phyloP scores from a whole-genome alignment of 352 stramenopile species.

The Phytophthora pseudosyringae region DNA sequence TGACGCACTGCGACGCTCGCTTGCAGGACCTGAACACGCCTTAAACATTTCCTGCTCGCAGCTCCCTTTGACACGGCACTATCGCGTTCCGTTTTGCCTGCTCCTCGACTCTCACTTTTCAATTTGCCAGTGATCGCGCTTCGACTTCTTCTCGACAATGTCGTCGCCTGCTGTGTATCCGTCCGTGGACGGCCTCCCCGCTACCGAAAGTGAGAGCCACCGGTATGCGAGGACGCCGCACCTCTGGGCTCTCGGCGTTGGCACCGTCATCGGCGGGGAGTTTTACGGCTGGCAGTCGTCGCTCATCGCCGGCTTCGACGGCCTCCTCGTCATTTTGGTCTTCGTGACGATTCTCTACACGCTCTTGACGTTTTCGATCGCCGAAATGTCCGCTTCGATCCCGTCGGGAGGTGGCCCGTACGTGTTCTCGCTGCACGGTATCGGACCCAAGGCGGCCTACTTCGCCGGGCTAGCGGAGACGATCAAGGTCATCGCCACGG shows the following conservation, averaged over 20 bases:
- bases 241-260: constrained; percentile 61
- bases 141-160: constrained; percentile 10
- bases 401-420: constrained; percentile 71
- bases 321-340: constrained; percentile 59
- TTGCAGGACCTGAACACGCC: not conserved
- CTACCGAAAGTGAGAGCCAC: constrained; percentile 26
- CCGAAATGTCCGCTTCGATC: constrained; percentile 67
- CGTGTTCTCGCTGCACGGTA: constrained; percentile 68
- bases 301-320: constrained; percentile 33
- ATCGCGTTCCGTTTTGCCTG: not conserved
- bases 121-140: constrained; percentile 14
- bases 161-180: constrained; percentile 19
- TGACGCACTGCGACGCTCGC: constrained; percentile 21
- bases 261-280: constrained; percentile 56
- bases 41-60: too few species aligned
- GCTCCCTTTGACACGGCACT: not conserved
- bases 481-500: constrained; percentile 67
- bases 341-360: constrained; percentile 76
- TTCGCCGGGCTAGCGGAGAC: constrained; percentile 70
- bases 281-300: constrained; percentile 69
- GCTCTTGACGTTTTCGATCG: constrained; percentile 75
- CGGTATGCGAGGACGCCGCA: constrained; percentile 59
- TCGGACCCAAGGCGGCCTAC: constrained; percentile 57
- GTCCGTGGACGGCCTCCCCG: constrained; percentile 24
- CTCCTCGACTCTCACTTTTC: constrained; percentile 27